Evolutionary conservation across 2,329 filamentous ascomycete genomes (phyloP).

Genomic region (Botrytis galanthina): DNA sequence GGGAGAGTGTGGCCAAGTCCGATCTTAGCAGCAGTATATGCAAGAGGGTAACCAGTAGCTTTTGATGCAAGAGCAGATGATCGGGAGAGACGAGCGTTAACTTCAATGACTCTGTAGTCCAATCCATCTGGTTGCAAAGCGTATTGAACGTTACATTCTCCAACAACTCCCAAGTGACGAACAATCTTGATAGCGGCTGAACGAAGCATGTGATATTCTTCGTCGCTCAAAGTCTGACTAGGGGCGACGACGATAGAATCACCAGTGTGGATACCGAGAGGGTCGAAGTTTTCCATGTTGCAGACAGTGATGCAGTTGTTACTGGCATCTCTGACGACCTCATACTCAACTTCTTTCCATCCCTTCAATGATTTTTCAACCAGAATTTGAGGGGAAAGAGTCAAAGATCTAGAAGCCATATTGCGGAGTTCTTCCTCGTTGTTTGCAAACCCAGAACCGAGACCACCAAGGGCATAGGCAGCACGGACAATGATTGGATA

Average conservation of each 20-base stretch:
- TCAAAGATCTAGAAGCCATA: constrained; percentile 87
- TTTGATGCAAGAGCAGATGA: constrained; percentile 97
- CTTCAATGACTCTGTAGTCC: constrained; percentile 98
- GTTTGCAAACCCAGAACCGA: constrained; percentile 94
- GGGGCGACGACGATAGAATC: constrained; percentile 98
- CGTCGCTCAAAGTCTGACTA: constrained; percentile 93
- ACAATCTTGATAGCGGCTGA: constrained; percentile 98
- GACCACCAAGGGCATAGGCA: constrained; percentile 91
- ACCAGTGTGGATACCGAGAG: constrained; percentile 94
- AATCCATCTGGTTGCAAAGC: constrained; percentile 93
- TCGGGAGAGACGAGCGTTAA: constrained; percentile 96
- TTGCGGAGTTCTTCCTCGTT: constrained; percentile 92
- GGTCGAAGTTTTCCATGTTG: constrained; percentile 99
- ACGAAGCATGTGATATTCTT: constrained; percentile 99
- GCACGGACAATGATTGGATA: constrained; percentile 98
- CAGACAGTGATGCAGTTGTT: constrained; percentile 99
- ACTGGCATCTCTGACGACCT: constrained; percentile 92
- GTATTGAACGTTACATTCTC: constrained; percentile 99
- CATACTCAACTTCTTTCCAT: constrained; percentile 99
- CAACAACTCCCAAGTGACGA: constrained; percentile 92
- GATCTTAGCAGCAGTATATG: constrained; percentile 97
- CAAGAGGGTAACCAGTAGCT: constrained; percentile 94
- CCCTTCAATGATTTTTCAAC: constrained; percentile 99
- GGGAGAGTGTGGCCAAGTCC: constrained; percentile 93
- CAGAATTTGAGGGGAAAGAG: constrained; percentile 90